Conservation (phyloP, 2,329 filamentous ascomycete species). For the Passalora sequoiae region DNA sequence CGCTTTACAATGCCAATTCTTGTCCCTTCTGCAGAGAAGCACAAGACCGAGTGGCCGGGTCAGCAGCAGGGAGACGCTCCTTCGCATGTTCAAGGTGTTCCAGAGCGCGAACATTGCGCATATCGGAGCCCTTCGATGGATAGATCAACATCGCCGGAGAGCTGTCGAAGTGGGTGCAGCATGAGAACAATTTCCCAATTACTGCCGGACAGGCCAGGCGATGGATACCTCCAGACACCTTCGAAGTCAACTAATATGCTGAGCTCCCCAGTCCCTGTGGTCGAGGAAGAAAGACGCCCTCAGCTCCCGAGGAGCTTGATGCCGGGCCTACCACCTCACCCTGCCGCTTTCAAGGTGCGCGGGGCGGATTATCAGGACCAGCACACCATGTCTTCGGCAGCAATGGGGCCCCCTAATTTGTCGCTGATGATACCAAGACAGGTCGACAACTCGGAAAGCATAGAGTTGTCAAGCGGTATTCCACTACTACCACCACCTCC, state of each 20-base stretch:
- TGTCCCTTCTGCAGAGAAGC: conserved; percentile 16
- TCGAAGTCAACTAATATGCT: conserved; percentile 16
- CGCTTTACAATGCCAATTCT: conserved; percentile 7
- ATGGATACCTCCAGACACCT: conserved; percentile 14
- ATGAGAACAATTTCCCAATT: conserved; percentile 29
- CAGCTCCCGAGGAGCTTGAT: conserved; percentile 12
- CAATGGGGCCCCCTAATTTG: conserved; percentile 15
- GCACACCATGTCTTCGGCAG: conserved; percentile 18
- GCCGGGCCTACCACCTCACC: conserved; percentile 18
- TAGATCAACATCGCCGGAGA: conserved; percentile 17
- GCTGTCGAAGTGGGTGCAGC: conserved; percentile 22
- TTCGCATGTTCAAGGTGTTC: not conserved
- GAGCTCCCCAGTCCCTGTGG: conserved; percentile 30
- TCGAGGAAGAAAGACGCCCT: conserved; percentile 31
- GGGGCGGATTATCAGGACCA: conserved; percentile 14
- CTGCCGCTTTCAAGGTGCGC: conserved; percentile 10
- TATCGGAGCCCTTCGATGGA: conserved; percentile 1
- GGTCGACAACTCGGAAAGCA: conserved; percentile 11
- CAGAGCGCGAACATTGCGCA: conserved; percentile 1
- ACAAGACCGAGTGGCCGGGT: conserved; percentile 18
- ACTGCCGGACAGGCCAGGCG: conserved; percentile 30
- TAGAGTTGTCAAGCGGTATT: not conserved
- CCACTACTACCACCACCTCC: conserved; percentile 9
- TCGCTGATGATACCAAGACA: conserved; percentile 25
- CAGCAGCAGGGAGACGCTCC: not conserved